These are phyloP conservation scores for Miscanthus lutarioriparius DNA, from an alignment of 176 grass and related monocot species.

Conservation along the genomic window DNA sequence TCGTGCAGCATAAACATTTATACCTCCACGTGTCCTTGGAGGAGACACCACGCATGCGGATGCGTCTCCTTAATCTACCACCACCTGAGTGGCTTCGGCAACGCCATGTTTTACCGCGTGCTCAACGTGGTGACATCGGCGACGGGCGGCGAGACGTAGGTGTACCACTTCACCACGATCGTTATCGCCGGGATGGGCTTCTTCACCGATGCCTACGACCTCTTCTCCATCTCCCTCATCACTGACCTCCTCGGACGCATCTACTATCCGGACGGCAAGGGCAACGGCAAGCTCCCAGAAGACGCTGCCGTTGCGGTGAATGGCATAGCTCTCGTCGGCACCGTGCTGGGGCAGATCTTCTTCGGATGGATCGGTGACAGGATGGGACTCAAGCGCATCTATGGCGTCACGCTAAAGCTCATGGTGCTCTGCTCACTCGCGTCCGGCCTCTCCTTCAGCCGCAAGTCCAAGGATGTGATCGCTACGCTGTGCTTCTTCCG, in stretches of 20 bases:
- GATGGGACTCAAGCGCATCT: neutral
- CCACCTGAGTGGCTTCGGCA: neutral
- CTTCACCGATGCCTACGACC: slow-evolving; percentile 86
- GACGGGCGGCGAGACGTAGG: neutral
- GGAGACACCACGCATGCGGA: too few species aligned
- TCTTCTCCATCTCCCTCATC: slow-evolving; percentile 64
- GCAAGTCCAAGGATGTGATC: slow-evolving; percentile 25
- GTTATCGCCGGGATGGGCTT: slow-evolving; percentile 84
- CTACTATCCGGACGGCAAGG: slow-evolving; percentile 41
- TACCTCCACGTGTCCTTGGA: too few species aligned
- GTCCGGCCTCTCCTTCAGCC: neutral
- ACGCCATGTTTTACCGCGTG: slow-evolving; percentile 8
- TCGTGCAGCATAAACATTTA: too few species aligned
- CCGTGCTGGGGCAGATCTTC: neutral
- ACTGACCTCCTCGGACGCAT: slow-evolving; percentile 67
- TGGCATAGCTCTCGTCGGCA: neutral
- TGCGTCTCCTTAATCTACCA: too few species aligned
- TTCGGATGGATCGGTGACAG: slow-evolving; percentile 2
- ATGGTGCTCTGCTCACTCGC: neutral
- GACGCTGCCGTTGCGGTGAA: neutral
- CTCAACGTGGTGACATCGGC: neutral
- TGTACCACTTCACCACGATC: slow-evolving; percentile 3
- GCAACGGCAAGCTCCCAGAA: neutral
- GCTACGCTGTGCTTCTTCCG: slow-evolving; percentile 85
- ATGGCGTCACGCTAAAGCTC: slow-evolving; percentile 7